Percentiles rank a stretch among this genome's conserved stretches.
These are phyloP conservation scores for Saccharomyces pastorianus DNA, from an alignment of 1,139 yeast genomes.

Conservation along the genomic window DNA sequence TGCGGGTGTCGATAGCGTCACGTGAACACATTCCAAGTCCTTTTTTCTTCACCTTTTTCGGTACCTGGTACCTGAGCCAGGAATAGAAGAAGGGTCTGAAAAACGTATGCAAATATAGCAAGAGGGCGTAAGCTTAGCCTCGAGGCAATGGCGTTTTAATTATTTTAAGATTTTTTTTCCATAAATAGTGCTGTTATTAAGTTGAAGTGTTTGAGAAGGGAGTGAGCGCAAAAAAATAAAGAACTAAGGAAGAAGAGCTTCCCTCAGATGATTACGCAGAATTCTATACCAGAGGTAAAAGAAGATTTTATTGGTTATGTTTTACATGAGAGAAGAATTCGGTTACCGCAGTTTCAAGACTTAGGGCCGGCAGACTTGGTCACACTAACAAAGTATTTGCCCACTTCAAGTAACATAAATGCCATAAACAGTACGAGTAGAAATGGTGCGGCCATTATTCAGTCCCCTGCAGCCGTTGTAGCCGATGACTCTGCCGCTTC, in stretches of 20 bases:
- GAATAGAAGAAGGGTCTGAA: background rate
- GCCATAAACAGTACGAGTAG: constrained; percentile 4
- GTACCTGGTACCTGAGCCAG: background rate
- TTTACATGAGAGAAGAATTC: constrained; percentile 40
- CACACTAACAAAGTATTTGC: constrained; percentile 44
- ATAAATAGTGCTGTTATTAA: background rate
- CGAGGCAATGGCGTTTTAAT: background rate
- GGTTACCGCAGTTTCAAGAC: constrained; percentile 40
- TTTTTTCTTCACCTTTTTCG: background rate
- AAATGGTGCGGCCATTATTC: constrained; percentile 2
- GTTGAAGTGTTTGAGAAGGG: background rate
- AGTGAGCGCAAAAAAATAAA: background rate
- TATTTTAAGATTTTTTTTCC: background rate
- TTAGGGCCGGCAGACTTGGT: constrained; percentile 93
- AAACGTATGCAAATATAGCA: background rate
- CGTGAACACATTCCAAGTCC: background rate
- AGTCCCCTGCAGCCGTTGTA: background rate
- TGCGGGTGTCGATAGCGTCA: background rate
- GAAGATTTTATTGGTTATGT: constrained; percentile 46
- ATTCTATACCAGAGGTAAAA: constrained; percentile 46
- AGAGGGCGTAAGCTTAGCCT: background rate
- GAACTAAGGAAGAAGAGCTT: background rate
- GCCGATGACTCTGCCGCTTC: background rate
- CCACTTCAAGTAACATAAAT: constrained; percentile 18
- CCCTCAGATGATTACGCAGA: constrained; percentile 36